A percentile compares a stretch with the other conserved stretches of the same genome.
Conservation (phyloP, 371 early-diverging fungal genomes). For the Saksenaea vasiformis region DNA sequence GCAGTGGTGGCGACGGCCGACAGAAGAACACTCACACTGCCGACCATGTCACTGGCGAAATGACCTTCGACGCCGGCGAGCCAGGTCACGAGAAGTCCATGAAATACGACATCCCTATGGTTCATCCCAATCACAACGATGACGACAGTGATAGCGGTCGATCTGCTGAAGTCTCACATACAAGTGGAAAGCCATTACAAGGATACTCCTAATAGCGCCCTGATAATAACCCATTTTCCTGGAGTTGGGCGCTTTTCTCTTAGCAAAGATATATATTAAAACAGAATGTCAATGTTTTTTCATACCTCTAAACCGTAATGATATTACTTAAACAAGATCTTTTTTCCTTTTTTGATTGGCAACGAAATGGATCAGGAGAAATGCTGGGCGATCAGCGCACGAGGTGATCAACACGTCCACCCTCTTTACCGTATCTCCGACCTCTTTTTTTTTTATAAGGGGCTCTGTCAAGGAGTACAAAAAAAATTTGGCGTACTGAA, state of each 20-base stretch:
- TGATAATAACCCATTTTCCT: not conserved
- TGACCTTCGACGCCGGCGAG: constrained; percentile 20
- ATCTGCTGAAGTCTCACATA: constrained; percentile 16
- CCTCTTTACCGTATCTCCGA: not conserved
- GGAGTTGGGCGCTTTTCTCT: not conserved
- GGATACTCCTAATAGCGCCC: not conserved
- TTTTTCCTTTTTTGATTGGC: not conserved
- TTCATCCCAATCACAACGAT: constrained; percentile 4
- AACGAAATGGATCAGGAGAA: not conserved
- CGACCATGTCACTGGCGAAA: constrained; percentile 20
- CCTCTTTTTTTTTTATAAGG: not conserved
- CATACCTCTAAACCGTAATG: not conserved
- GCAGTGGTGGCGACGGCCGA: constrained; percentile 8
- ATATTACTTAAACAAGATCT: not conserved
- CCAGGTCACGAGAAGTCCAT: constrained; percentile 5
- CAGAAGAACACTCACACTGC: constrained; percentile 22
- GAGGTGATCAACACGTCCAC: not conserved
- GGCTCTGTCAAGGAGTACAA: not conserved
- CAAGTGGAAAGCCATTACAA: constrained; percentile 15
- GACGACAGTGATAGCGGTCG: constrained; percentile 12
- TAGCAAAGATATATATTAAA: constrained; percentile 1
- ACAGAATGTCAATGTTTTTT: not conserved
- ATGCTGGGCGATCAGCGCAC: not conserved
- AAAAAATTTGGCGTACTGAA: too few relatives aligned
- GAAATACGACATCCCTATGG: constrained; percentile 8